Evolutionary conservation across 108 stramenopile genomes (phyloP), one percentile per base, ranked within the genome.

Genomic region (Cyclotella atomus): DNA sequence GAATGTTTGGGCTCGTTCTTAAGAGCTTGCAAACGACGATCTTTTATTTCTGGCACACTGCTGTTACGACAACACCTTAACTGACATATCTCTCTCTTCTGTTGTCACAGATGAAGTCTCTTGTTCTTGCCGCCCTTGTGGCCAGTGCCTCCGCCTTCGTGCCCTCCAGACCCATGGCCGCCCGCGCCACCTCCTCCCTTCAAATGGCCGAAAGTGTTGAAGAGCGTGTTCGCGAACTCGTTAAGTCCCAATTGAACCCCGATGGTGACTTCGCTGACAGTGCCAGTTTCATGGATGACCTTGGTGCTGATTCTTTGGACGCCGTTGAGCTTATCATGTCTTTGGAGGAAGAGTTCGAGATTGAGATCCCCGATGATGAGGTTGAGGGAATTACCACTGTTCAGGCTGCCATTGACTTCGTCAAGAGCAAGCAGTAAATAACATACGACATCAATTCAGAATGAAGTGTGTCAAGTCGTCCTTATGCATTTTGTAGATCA

Each of bases 311-410:
- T 83, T 97, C 97, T 47, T 87, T 98, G 68, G 98, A 98, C 71
- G 93, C 96, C 56, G 98, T 98, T 44, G 95, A 97, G 81, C 77
- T 97, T 70, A 96, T 97, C 79, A 97, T 98, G 98, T 89, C 94
- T 59, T 85, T 98, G 62, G 98, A 98, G 75, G 98, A 98, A 67
- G 96, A 97, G 83, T 98, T 97, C 84, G 91, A 92, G 70, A 89
- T 94, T 60, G 96, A 97, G 71, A 98, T 98, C 83, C 96, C 96
- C 24, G 98, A 98, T 84, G 95, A 95, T 27, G 93, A 97, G 71
- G 97, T 97, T 68, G 95, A 94, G 83, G 79, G 80, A 65, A 98
- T 98, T 71, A 71, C 88, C 64, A 94, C 93, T 61, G 92, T 97
- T 45, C 79, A 81, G 50, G 97, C 97, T 44, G 98, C 94, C 52